Evolutionary conservation across 2,329 filamentous ascomycete species (phyloP).

Genomic region (Xylariaceae sp.): DNA sequence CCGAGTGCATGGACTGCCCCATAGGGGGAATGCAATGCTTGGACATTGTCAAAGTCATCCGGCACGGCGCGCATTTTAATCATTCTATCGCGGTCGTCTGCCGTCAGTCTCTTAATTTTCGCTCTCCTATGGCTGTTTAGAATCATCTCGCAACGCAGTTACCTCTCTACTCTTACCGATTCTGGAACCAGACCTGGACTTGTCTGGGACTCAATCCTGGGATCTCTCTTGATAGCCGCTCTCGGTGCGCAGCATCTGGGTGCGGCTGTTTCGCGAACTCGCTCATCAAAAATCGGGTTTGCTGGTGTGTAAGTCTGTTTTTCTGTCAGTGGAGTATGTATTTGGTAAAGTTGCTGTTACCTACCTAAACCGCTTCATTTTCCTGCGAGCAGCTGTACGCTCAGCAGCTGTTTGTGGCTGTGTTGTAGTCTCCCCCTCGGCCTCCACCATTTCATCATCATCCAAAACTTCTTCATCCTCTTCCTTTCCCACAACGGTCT

Average conservation of each 20-base stretch:
- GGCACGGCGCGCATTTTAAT: slow-evolving; percentile 73
- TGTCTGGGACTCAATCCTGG: slow-evolving; percentile 89
- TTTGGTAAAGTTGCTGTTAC: slow-evolving; percentile 15
- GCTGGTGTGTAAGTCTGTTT: slow-evolving; percentile 86
- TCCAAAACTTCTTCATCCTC: slow-evolving; percentile 57
- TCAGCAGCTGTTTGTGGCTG: slow-evolving; percentile 47
- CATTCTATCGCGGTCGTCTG: slow-evolving; percentile 71
- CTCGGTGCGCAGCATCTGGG: slow-evolving; percentile 87
- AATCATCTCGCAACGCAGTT: slow-evolving; percentile 18
- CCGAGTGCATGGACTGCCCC: slow-evolving; percentile 60
- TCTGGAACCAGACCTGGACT: slow-evolving; percentile 98
- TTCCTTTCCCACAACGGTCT: slow-evolving; percentile 46
- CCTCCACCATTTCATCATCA: slow-evolving; percentile 58
- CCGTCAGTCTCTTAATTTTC: slow-evolving; percentile 71
- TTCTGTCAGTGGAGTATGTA: slow-evolving; percentile 39
- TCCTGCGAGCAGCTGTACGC: slow-evolving; percentile 56
- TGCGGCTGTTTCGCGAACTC: slow-evolving; percentile 95
- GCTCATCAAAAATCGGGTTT: slow-evolving; percentile 97
- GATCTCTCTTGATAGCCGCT: slow-evolving; percentile 85
- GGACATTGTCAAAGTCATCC: slow-evolving; percentile 71
- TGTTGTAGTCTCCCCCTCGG: slow-evolving; percentile 43
- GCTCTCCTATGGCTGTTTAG: slow-evolving; percentile 55
- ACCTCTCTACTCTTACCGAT: slow-evolving; percentile 66
- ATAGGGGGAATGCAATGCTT: slow-evolving; percentile 69
- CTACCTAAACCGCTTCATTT: slow-evolving; percentile 82